Conservation (phyloP, 345 rosid genomes). For the Euphorbia tirucalli region DNA sequence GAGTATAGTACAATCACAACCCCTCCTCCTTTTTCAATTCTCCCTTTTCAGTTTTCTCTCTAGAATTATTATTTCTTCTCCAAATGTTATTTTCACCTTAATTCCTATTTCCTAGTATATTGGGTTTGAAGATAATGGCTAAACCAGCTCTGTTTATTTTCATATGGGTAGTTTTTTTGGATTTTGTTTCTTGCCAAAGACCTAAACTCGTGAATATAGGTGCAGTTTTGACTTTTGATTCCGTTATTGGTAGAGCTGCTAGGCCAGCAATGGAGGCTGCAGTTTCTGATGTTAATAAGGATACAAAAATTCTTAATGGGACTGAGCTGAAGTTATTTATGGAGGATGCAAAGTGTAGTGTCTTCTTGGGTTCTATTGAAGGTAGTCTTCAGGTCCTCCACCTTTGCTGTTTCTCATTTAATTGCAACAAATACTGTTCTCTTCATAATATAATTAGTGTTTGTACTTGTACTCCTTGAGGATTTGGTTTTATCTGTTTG, state of each 20-base stretch:
- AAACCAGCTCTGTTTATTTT: conserved; percentile 6
- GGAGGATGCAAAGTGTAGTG: conserved; percentile 58
- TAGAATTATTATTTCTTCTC: neutral
- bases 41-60: neutral
- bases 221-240: conserved; percentile 63
- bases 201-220: conserved; percentile 64
- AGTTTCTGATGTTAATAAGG: conserved; percentile 53
- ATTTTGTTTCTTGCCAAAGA: conserved; percentile 30
- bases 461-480: too few species aligned
- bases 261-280: conserved; percentile 70
- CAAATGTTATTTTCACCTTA: neutral
- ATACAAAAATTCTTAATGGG: conserved; percentile 48
- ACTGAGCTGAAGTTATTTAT: conserved; percentile 41
- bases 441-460: too few species aligned
- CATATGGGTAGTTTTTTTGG: conserved; percentile 20
- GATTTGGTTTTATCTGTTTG: neutral
- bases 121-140: neutral
- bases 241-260: conserved; percentile 78
- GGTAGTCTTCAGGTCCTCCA: conserved; percentile 38
- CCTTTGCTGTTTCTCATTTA: neutral
- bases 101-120: neutral
- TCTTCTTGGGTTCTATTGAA: conserved; percentile 62
- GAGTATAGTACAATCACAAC: neutral
- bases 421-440: too few species aligned
- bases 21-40: neutral